Evolutionary conservation across 306 rosid species (phyloP), one percentile per base, ranked within the genome.

Genomic region (Trifolium dubium): DNA sequence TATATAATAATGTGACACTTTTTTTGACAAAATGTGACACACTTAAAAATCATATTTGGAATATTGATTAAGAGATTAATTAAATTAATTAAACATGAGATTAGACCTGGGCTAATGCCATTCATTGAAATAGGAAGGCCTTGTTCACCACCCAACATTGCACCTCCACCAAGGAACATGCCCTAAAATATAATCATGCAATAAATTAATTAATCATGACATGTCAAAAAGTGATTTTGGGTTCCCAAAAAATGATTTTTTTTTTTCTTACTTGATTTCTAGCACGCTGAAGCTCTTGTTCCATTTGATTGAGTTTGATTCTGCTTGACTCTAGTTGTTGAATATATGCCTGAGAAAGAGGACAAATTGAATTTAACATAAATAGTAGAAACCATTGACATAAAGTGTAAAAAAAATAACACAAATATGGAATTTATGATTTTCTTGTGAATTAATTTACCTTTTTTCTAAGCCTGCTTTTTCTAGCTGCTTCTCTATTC

Each of bases 401-500:
- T 79, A 76, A 30, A 50, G 84, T 59, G 77, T 58, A 46, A 75
- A 46, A 34, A 67, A 69, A 10, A 74, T 12, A 66, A 71, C 6
- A 60, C 66, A 60, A 13, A 32, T 60, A 32, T 2, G 39, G 58
- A 8, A 67, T 54, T 6, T 69, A 61, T 7, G 37, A 63, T 70
- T n/a, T 59, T 60, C 5, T 56, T 56, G 37, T 54, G 76, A 31
- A 72, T 49, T 60, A 1, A 40, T 64, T 44, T 31, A 86, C 99
- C 96, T 95, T 95, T 81, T 95, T 95, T 68, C 99, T 88, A 7
- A 95, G 96, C 88, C 99, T 92, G 92, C 99, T 92, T 83, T 95
- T 95, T 83, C 97, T 90, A 14, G 99, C 99, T 59, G 99, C 99
- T 77, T 95, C 99, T 77, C 99, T 90, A 87, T 95, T 95, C 86